Evolutionary conservation across 768 basidiomycete species (phyloP).

Genomic region (Collybiopsis confluens): DNA sequence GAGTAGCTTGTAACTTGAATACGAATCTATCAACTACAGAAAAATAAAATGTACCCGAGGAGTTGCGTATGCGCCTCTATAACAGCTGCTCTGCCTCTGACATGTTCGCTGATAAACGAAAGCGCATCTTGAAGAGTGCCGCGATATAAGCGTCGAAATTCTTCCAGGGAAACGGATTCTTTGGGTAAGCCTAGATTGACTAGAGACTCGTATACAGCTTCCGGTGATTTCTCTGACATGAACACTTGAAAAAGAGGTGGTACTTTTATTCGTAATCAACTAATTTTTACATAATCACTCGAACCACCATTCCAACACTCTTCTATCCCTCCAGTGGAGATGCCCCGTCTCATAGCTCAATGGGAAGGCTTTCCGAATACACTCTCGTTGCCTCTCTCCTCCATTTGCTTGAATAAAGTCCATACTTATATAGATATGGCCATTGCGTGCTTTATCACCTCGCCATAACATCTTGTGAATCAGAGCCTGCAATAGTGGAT

Average conservation of each 20-base stretch:
- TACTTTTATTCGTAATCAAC: too few species aligned
- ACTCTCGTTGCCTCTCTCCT: neutral
- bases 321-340: conserved; percentile 1
- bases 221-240: neutral
- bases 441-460: neutral
- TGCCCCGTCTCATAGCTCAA: neutral
- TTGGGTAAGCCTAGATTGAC: conserved; percentile 11
- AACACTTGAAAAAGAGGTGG: too few species aligned
- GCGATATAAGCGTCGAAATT: conserved; percentile 11
- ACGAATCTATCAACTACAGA: neutral
- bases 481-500: neutral
- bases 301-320: conserved; percentile 2
- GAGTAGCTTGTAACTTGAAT: conserved; percentile 5
- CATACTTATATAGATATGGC: neutral
- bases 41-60: neutral
- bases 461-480: neutral
- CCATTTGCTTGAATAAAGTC: conserved; percentile 1
- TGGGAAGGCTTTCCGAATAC: neutral
- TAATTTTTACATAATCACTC: neutral
- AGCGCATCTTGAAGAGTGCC: conserved; percentile 13
- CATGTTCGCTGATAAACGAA: conserved; percentile 13
- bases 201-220: conserved; percentile 6
- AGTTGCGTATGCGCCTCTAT: conserved; percentile 1
- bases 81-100: conserved; percentile 11
- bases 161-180: conserved; percentile 10